These are phyloP conservation scores for Colletotrichum shisoi DNA, from an alignment of 2,329 filamentous ascomycete genomes.

Conservation along the genomic window DNA sequence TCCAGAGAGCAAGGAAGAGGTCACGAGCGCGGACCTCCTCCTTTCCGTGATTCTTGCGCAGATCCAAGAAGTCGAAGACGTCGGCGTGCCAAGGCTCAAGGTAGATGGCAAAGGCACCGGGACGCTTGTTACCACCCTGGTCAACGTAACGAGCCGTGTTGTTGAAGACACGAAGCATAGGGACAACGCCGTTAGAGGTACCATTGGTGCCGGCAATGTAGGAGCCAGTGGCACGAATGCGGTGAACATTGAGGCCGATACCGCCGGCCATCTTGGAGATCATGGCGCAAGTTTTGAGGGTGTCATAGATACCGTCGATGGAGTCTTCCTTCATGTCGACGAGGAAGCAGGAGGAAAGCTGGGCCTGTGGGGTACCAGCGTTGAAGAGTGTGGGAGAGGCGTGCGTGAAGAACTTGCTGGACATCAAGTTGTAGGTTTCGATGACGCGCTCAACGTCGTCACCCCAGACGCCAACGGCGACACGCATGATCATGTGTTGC, in stretches of 20 bases:
- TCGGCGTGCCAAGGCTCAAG: constrained; percentile 99
- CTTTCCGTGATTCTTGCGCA: constrained; percentile 99
- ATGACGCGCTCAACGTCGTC: constrained; percentile 93
- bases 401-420: constrained; percentile 97
- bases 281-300: constrained; percentile 98
- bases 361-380: constrained; percentile 90
- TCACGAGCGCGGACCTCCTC: constrained; percentile 97
- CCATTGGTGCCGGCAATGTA: constrained; percentile 99
- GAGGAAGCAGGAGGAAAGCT: constrained; percentile 97
- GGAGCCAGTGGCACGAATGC: constrained; percentile 94
- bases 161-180: constrained; percentile 99
- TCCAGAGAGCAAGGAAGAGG: constrained; percentile 97
- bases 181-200: constrained; percentile 95
- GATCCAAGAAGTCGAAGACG: constrained; percentile 95
- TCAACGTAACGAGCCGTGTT: constrained; percentile 99
- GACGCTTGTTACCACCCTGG: constrained; percentile 98
- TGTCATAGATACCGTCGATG: constrained; percentile 99
- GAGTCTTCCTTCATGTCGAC: constrained; percentile 99
- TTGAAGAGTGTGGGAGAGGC: constrained; percentile 98
- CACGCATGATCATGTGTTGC: constrained; percentile 99
- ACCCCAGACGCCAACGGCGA: constrained; percentile 94
- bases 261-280: constrained; percentile 99
- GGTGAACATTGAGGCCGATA: constrained; percentile 95
- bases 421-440: constrained; percentile 99
- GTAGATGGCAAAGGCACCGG: constrained; percentile 98